Conservation (phyloP, 768 basidiomycete species). For the Gloeostereum incarnatum region DNA sequence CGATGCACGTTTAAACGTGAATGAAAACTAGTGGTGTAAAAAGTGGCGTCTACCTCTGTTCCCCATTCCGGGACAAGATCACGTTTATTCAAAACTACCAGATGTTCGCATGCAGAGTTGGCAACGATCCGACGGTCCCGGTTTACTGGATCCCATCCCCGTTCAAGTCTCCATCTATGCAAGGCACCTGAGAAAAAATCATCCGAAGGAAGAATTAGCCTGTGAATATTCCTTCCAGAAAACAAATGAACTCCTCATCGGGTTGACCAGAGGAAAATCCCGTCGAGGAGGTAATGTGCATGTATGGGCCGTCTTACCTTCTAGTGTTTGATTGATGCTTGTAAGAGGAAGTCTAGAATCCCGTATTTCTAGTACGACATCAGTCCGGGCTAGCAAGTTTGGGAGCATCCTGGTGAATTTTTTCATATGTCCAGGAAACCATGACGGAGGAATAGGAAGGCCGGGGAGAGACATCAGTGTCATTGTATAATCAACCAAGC, state of each 20-base stretch:
- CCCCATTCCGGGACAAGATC: slow-evolving; percentile 89
- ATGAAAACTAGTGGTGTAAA: background rate
- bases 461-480: slow-evolving; percentile 25
- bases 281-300: background rate
- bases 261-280: background rate
- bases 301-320: slow-evolving; percentile 43
- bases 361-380: slow-evolving; percentile 90
- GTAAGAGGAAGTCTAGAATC: slow-evolving; percentile 91
- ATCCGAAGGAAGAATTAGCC: background rate
- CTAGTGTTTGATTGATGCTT: slow-evolving; percentile 85
- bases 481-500: too few relatives aligned
- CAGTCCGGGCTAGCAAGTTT: slow-evolving; percentile 66
- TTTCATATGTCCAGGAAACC: slow-evolving; percentile 96
- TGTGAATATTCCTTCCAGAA: background rate
- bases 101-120: slow-evolving; percentile 58
- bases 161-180: slow-evolving; percentile 59
- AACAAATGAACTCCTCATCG: background rate
- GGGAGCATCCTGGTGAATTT: slow-evolving; percentile 75
- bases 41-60: slow-evolving; percentile 48
- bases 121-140: slow-evolving; percentile 27
- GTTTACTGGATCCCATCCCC: slow-evolving; percentile 44
- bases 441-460: slow-evolving; percentile 74
- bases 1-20: slow-evolving; percentile 1
- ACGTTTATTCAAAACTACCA: slow-evolving; percentile 89
- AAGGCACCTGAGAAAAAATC: slow-evolving; percentile 37